These are phyloP conservation scores for Gonapodya prolifera DNA, from an alignment of 192 early-diverging fungal genomes.

Conservation along the genomic window DNA sequence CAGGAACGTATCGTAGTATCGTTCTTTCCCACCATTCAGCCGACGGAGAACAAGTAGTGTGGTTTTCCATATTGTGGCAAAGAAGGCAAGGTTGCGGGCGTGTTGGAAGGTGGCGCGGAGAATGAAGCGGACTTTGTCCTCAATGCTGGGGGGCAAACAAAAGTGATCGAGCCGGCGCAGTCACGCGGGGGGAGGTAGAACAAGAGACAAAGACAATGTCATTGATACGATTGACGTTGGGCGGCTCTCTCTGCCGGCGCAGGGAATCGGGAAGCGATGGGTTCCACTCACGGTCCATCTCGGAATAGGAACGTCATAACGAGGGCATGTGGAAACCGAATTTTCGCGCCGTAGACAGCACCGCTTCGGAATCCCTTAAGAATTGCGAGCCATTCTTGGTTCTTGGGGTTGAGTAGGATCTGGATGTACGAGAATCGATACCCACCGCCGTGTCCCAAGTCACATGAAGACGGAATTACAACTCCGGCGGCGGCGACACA, in stretches of 20 bases:
- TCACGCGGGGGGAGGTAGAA: neutral
- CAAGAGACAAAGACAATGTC: too few relatives aligned
- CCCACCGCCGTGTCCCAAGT: too few relatives aligned
- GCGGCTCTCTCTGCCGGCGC: too few relatives aligned
- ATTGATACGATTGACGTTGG: too few relatives aligned
- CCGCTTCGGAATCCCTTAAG: conserved; percentile 91
- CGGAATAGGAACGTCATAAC: conserved; percentile 95
- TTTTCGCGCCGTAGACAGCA: conserved; percentile 90
- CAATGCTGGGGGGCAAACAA: conserved; percentile 33
- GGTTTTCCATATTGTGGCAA: conserved; percentile 91
- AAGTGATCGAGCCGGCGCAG: neutral
- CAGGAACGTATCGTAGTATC: conserved; percentile 66
- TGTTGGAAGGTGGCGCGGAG: conserved; percentile 80
- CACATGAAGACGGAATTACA: neutral
- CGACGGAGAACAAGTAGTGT: conserved; percentile 63
- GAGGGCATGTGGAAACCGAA: conserved; percentile 91
- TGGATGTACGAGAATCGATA: too few relatives aligned
- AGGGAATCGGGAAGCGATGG: too few relatives aligned
- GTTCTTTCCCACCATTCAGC: conserved; percentile 62
- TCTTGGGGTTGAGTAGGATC: conserved; percentile 30
- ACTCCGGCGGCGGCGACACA: neutral
- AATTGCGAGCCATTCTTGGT: conserved; percentile 69
- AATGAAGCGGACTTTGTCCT: conserved; percentile 64
- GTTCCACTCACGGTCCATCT: conserved; percentile 49
- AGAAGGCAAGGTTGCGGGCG: conserved; percentile 74